These are phyloP conservation scores for Plasmodium gallinaceum DNA, from an alignment of 169 alveolate genomes.

Conservation along the genomic window DNA sequence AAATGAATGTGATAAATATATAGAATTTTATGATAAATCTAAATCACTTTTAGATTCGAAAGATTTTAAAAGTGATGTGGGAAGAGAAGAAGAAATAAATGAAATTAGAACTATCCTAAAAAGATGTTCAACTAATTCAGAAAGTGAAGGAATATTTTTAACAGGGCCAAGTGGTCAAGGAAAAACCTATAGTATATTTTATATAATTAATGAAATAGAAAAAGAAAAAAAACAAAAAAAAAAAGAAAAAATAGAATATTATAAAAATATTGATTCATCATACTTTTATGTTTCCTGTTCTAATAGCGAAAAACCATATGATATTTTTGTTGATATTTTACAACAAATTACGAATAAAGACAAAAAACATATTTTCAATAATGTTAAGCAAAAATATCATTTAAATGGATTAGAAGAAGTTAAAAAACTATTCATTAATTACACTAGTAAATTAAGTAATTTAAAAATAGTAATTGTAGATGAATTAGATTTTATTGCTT, in stretches of 20 bases:
- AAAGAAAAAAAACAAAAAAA: constrained; percentile 39
- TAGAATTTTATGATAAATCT: constrained; percentile 66
- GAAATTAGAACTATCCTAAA: constrained; percentile 45
- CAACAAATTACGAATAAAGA: constrained; percentile 61
- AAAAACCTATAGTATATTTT: constrained; percentile 67
- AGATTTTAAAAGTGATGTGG: constrained; percentile 73
- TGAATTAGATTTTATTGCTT: constrained; percentile 66
- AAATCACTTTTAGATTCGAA: constrained; percentile 59
- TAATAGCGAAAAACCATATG: constrained; percentile 69
- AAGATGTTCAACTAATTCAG: constrained; percentile 43
- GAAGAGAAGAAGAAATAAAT: constrained; percentile 63
- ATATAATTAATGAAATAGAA: constrained; percentile 61
- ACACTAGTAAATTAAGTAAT: constrained; percentile 56
- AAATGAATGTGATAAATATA: constrained; percentile 56
- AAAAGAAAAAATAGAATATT: neutral
- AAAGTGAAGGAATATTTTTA: constrained; percentile 54
- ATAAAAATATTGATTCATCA: constrained; percentile 37
- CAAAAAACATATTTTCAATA: constrained; percentile 29
- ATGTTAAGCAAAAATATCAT: constrained; percentile 43
- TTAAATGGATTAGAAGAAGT: constrained; percentile 69
- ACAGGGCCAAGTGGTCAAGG: constrained; percentile 76
- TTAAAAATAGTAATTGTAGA: constrained; percentile 68
- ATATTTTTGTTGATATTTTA: constrained; percentile 60
- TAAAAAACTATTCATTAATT: constrained; percentile 48
- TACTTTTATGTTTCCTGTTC: constrained; percentile 67